Conservation (phyloP, 768 basidiomycete species). For the Tubosaeta sp. region DNA sequence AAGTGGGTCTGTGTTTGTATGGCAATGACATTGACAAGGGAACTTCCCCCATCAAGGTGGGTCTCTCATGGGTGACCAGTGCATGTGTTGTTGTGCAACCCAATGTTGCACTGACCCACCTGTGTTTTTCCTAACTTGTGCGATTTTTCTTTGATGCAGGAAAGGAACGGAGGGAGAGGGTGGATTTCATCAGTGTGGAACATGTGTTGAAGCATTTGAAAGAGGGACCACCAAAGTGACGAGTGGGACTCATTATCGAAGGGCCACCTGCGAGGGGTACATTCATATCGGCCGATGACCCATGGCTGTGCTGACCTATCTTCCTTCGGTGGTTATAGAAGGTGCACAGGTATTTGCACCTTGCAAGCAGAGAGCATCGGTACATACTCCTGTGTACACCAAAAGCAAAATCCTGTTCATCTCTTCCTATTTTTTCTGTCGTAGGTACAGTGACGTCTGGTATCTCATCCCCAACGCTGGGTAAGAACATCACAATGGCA, state of each 20-base stretch:
- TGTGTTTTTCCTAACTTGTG: not conserved
- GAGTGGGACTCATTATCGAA: slow-evolving; percentile 80
- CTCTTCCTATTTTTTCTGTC: slow-evolving; percentile 15
- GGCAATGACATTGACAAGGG: slow-evolving; percentile 90
- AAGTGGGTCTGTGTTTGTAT: slow-evolving; percentile 96
- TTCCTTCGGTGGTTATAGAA: slow-evolving; percentile 40
- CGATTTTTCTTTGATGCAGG: slow-evolving; percentile 38
- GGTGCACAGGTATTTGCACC: slow-evolving; percentile 69
- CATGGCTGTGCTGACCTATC: not conserved
- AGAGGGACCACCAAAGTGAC: slow-evolving; percentile 68
- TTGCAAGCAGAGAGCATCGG: slow-evolving; percentile 57
- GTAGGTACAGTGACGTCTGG: slow-evolving; percentile 82
- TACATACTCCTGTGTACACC: slow-evolving; percentile 16
- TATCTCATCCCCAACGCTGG: slow-evolving; percentile 88
- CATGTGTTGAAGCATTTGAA: slow-evolving; percentile 71
- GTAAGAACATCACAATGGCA: slow-evolving; percentile 94
- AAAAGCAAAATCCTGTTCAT: not conserved
- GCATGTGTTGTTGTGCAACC: slow-evolving; percentile 25
- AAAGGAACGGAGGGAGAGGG: slow-evolving; percentile 71
- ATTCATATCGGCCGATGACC: slow-evolving; percentile 13
- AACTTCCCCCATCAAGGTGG: slow-evolving; percentile 86
- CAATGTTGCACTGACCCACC: too few relatives aligned
- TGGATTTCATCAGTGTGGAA: slow-evolving; percentile 76
- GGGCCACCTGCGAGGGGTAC: slow-evolving; percentile 83
- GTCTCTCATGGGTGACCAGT: slow-evolving; percentile 92